A percentile compares a stretch with the other conserved stretches of the same genome.
Evolutionary conservation across 805 yeast genomes (phyloP).

Genomic region (Wickerhamiella azymoides): DNA sequence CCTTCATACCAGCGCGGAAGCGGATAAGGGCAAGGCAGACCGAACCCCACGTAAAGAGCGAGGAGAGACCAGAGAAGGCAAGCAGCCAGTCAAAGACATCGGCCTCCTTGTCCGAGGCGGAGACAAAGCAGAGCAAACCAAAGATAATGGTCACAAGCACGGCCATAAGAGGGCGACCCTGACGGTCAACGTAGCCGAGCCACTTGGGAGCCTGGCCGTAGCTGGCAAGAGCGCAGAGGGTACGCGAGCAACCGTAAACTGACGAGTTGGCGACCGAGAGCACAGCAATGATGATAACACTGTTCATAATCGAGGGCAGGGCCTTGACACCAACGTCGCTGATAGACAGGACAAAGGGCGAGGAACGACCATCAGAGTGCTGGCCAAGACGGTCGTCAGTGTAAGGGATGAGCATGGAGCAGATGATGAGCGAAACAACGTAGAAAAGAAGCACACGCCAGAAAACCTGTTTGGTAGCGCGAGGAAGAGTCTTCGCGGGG

Average conservation of each 20-base stretch:
- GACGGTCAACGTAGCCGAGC: slow-evolving; percentile 50
- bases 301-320: slow-evolving; percentile 57
- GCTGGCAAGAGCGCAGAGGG: slow-evolving; percentile 49
- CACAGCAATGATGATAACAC: slow-evolving; percentile 52
- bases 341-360: slow-evolving; percentile 61
- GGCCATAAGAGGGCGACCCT: slow-evolving; percentile 59
- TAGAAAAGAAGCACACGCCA: slow-evolving; percentile 66
- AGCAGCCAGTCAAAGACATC: slow-evolving; percentile 21
- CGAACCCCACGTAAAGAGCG: slow-evolving; percentile 19
- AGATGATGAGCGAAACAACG: slow-evolving; percentile 39
- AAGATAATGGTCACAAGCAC: slow-evolving; percentile 30
- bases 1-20: slow-evolving; percentile 38
- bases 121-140: slow-evolving; percentile 41
- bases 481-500: slow-evolving; percentile 53
- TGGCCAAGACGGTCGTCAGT: slow-evolving; percentile 28
- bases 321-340: slow-evolving; percentile 48
- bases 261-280: slow-evolving; percentile 59
- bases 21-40: slow-evolving; percentile 14
- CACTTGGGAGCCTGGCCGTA: slow-evolving; percentile 47
- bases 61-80: slow-evolving; percentile 19
- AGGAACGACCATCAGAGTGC: slow-evolving; percentile 44
- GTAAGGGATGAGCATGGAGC: slow-evolving; percentile 57
- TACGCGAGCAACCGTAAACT: slow-evolving; percentile 53
- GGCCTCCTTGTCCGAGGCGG: slow-evolving; percentile 31
- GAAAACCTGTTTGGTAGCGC: slow-evolving; percentile 65